A percentile compares a stretch with the other conserved stretches of the same genome.
These are phyloP conservation scores for Whalleya microplaca DNA, from an alignment of 2,329 filamentous ascomycete genomes.

Conservation along the genomic window DNA sequence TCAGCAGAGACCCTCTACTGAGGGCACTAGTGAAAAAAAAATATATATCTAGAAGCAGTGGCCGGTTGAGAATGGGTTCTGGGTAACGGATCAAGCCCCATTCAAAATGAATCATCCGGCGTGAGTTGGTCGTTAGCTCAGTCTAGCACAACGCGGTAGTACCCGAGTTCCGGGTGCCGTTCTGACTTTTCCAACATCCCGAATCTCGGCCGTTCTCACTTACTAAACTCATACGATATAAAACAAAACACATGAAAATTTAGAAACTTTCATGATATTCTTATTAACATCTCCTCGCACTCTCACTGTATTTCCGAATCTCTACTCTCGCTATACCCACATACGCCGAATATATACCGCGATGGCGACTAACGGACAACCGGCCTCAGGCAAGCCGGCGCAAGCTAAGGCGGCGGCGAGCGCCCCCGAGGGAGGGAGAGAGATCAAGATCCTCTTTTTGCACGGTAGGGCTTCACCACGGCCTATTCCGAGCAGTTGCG, in stretches of 20 bases:
- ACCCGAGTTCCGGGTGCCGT: too few species aligned
- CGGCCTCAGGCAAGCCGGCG: conserved; percentile 9
- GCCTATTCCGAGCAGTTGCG: neutral
- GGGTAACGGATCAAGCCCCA: too few species aligned
- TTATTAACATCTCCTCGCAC: neutral
- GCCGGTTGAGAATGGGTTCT: too few species aligned
- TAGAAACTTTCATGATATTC: neutral
- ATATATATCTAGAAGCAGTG: too few species aligned
- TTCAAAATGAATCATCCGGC: too few species aligned
- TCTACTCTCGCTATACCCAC: neutral
- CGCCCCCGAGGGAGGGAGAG: conserved; percentile 46
- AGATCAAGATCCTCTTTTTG: conserved; percentile 75
- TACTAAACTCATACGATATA: too few species aligned
- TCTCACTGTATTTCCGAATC: neutral
- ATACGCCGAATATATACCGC: conserved; percentile 8
- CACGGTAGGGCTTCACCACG: conserved; percentile 56
- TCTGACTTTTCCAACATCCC: too few species aligned
- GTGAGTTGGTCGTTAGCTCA: too few species aligned
- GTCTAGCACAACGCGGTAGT: too few species aligned
- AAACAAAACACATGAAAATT: neutral
- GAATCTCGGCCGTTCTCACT: too few species aligned
- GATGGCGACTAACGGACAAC: conserved; percentile 34
- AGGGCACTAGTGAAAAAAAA: too few species aligned
- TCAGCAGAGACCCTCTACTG: too few species aligned
- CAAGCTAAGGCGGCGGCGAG: conserved; percentile 33